Evolutionary conservation across 352 stramenopile species (phyloP), one percentile per base, ranked within the genome.

Genomic region (Globisporangium paddicum): DNA sequence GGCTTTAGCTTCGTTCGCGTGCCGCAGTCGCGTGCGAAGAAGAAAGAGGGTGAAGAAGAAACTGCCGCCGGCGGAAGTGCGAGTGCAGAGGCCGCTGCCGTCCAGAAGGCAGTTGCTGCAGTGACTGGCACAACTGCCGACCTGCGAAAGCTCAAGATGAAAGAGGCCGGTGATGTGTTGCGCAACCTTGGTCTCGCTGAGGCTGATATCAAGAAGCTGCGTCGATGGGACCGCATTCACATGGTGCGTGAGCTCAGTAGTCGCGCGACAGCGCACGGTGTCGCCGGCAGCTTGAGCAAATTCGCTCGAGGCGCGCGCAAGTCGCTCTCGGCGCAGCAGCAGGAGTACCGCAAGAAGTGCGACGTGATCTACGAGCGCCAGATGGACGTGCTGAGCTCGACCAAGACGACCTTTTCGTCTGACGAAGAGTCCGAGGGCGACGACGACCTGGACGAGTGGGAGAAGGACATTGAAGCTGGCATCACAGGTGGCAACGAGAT

Each of bases 131-230:
- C 85, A 6, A 91, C 85, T 25, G 85, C 85, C 9, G 85, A 94
- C 82, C 66, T 94, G 55, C 80, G 84, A 47, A 92, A 91, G 55
- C 70, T 94, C 16, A 94, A 89, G 63, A 94, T 94, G 84, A 94
- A 92, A 55, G 82, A 92, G 48, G 77, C 81, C 26, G 84, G 82
- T 41, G 77, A 90, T 67, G 84, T 92, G 55, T 57, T 94, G 55
- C 81, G 79, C 34, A 92, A 91, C 56, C 68, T 92, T 19, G 82
- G 82, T 68, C 70, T 92, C 42, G 69, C 80, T 28, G 84, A 94
- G 19, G 75, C 71, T 18, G 82, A 94, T 72, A 92, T 94, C 60
- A 87, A 86, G 53, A 92, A 92, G 51, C 60, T 94, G 54, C 72
- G 74, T 13, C 84, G 84, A 48, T 94, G 84, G 84, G 82, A 94